A percentile compares a stretch with the other conserved stretches of the same genome.
Conservation (phyloP, 208 protist genomes). For the Trichomonas vaginalis region DNA sequence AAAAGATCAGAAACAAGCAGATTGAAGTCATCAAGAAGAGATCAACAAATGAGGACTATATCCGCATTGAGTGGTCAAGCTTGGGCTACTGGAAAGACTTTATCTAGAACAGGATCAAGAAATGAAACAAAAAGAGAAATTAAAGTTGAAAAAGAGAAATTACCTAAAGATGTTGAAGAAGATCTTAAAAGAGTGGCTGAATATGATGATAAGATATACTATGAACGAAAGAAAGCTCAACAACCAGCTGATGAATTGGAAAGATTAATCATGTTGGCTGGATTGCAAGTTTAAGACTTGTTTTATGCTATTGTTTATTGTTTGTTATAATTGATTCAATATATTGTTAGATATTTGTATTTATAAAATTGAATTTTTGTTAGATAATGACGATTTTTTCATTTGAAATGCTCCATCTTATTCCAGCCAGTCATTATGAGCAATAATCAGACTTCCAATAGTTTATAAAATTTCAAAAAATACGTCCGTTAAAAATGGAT, state of each 20-base stretch:
- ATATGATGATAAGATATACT: not conserved
- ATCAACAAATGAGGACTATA: not conserved
- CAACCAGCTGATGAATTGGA: not conserved
- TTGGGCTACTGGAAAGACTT: not conserved
- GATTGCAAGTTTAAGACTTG: not conserved
- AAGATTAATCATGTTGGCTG: not conserved
- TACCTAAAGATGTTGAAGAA: not conserved
- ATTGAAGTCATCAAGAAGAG: not conserved
- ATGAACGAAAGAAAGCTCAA: not conserved
- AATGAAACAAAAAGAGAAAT: not conserved
- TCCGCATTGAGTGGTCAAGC: not conserved
- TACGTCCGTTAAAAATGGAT: not conserved
- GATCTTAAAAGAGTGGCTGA: not conserved
- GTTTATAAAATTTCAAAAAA: no score
- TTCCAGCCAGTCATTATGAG: no score
- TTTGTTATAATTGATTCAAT: not conserved
- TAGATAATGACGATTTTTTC: no score
- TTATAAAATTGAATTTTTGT: no score
- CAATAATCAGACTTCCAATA: no score
- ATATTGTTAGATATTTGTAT: no score
- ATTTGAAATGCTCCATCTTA: no score
- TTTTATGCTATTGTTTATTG: not conserved
- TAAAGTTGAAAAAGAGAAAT: not conserved
- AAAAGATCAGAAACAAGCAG: not conserved
- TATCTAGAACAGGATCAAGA: not conserved